Evolutionary conservation across 2,329 filamentous ascomycete genomes (phyloP), one percentile per base, ranked within the genome.

Genomic region (Cladophialophora psammophila): DNA sequence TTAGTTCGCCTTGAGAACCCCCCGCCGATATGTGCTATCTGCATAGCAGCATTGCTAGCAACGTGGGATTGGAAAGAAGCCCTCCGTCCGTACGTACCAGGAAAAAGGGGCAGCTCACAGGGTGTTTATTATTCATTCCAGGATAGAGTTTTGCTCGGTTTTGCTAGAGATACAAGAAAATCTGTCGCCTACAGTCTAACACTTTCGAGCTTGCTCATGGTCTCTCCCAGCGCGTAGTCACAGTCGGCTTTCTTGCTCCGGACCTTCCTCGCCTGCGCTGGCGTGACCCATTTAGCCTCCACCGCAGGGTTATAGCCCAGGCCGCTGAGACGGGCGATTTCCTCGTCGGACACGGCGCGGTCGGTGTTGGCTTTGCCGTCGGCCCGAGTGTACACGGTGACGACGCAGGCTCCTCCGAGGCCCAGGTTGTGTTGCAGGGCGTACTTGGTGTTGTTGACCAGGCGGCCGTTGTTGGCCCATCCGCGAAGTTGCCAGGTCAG

Each of bases 231-330:
- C 56, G 94, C 94, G 88, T 90, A 97, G 26, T 88, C 88, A 76
- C 86, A 90, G 54, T 77, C 78, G 74, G 83, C 86, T 79, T 85
- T 90, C 83, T 90, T 93, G 76, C 91, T 90, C 73, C 93, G 87
- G 32, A 88, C 86, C 54, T 81, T 82, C 67, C 89, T 90, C 9
- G 84, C 86, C 82, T 97, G 92, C 70, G 84, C 88, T 67, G 86
- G 86, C 0, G 93, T 96, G 78, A 97, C 94, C 0, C 93, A 93
- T 83, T 89, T 93, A 10, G 94, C 94, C 80, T 91, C 89, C 4
- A 93, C 89, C 2, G 94, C 94, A n/a, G 94, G 94, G 77, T 98
- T 98, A 76, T 98, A 97, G 0, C 93, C 94, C 26, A 96, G 80
- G 55, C 87, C 86, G 62, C 86, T 93, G 66, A 80, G 78, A 81